Conservation (phyloP, 2,329 filamentous ascomycete genomes). For the Penicillium sumatraense region DNA sequence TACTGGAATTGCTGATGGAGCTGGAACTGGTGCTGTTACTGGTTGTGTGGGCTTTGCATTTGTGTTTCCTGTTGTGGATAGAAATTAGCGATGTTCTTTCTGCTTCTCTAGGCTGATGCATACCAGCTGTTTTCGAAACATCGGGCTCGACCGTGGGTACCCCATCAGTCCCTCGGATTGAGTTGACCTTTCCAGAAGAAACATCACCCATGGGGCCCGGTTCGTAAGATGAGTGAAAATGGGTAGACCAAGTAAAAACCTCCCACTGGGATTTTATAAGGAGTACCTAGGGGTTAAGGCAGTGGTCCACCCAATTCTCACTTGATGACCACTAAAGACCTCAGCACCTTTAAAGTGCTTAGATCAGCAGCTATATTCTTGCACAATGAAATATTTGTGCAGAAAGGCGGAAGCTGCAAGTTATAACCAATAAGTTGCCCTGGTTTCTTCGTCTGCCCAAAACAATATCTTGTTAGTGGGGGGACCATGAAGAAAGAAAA, state of each 20-base stretch:
- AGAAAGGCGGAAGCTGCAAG: no score
- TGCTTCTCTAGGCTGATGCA: slow-evolving; percentile 2
- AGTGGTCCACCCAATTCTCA: not conserved
- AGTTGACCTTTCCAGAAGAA: slow-evolving; percentile 25
- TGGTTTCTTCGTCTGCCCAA: no score
- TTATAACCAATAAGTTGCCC: no score
- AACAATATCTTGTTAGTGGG: not conserved
- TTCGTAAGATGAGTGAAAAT: not conserved
- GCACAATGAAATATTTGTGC: no score
- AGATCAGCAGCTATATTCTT: no score
- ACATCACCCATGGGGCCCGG: slow-evolving; percentile 35
- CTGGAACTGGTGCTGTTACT: no score
- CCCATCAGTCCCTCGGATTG: slow-evolving; percentile 20
- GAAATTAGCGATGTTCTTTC: not conserved
- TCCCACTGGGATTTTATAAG: not conserved
- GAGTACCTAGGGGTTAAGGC: not conserved
- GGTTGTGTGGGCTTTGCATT: slow-evolving; percentile 13
- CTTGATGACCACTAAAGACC: slow-evolving; percentile 7
- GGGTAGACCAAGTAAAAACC: not conserved
- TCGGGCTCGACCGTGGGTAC: slow-evolving; percentile 13
- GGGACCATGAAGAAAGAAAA: not conserved
- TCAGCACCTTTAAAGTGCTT: no score
- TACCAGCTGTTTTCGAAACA: slow-evolving; percentile 16
- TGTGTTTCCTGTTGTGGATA: slow-evolving; percentile 9
- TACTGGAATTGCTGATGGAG: no score